Evolutionary conservation across 2,329 filamentous ascomycete genomes (phyloP).

Genomic region (Colletotrichum tropicicola): DNA sequence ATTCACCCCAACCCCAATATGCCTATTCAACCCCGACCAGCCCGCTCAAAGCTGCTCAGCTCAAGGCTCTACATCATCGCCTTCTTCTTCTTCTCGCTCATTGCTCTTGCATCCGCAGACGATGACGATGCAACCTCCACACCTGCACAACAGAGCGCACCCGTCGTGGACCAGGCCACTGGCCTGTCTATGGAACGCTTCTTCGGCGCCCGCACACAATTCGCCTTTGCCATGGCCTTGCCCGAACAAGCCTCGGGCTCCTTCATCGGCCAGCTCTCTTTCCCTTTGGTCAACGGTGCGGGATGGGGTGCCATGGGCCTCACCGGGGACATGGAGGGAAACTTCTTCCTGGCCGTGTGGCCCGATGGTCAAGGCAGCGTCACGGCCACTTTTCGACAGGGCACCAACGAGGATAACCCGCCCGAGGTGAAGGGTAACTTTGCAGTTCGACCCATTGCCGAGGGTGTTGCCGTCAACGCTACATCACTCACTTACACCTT

Average conservation of each 20-base stretch:
- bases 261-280: constrained; percentile 57
- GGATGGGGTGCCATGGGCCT: constrained; percentile 57
- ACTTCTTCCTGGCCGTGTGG: constrained; percentile 55
- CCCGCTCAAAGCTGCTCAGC: not conserved
- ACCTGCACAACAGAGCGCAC: constrained; percentile 26
- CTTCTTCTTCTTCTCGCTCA: not conserved
- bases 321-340: constrained; percentile 53
- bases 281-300: constrained; percentile 46
- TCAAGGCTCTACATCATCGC: not conserved
- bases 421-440: constrained; percentile 52
- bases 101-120: not conserved
- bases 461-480: constrained; percentile 51
- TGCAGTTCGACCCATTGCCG: constrained; percentile 47
- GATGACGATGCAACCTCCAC: constrained; percentile 25
- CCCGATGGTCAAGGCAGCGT: constrained; percentile 47
- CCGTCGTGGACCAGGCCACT: constrained; percentile 43
- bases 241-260: constrained; percentile 42
- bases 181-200: constrained; percentile 47
- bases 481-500: constrained; percentile 56
- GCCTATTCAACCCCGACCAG: not conserved
- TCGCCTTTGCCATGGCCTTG: constrained; percentile 52
- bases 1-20: not conserved
- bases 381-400: constrained; percentile 53
- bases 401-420: constrained; percentile 52
- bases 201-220: constrained; percentile 48